phyloP scores from a whole-genome alignment of 2,329 filamentous ascomycete genomes.

The Gyromitra esculenta region DNA sequence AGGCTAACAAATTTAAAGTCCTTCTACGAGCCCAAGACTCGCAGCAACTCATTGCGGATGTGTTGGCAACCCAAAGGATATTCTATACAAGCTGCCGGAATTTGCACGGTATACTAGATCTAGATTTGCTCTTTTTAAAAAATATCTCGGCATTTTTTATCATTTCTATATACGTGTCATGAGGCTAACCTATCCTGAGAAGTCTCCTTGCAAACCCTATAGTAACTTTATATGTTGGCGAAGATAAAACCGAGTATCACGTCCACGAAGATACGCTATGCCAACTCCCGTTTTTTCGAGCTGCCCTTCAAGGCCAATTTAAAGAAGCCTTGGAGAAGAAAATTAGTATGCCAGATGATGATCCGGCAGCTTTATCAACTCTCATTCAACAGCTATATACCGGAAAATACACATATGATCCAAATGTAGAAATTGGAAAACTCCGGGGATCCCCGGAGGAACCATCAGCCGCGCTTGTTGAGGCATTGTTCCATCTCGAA shows the following conservation, averaged over 20 bases:
- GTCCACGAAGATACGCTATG: conserved; percentile 12
- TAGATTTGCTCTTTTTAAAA: too few species aligned
- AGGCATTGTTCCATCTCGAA: background rate
- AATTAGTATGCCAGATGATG: conserved; percentile 2
- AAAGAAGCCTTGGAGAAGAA: background rate
- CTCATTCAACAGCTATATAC: conserved; percentile 3
- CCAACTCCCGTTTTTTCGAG: background rate
- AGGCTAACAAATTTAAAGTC: too few species aligned
- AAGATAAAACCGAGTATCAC: background rate
- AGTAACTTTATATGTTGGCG: background rate
- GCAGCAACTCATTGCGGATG: too few species aligned
- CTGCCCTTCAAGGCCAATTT: background rate
- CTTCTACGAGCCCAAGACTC: too few species aligned
- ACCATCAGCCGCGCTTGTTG: background rate
- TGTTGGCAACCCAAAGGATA: too few species aligned
- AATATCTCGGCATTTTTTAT: too few species aligned
- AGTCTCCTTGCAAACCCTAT: background rate
- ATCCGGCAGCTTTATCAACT: background rate
- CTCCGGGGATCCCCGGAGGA: background rate
- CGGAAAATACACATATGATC: background rate
- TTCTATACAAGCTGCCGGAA: too few species aligned
- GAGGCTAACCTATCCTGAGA: background rate
- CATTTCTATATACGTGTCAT: background rate
- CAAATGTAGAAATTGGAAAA: background rate
- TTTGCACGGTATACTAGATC: too few species aligned